Base-by-base conservation (phyloP, 2,329 filamentous ascomycete species). In the Westerdykella aurantiaca region DNA sequence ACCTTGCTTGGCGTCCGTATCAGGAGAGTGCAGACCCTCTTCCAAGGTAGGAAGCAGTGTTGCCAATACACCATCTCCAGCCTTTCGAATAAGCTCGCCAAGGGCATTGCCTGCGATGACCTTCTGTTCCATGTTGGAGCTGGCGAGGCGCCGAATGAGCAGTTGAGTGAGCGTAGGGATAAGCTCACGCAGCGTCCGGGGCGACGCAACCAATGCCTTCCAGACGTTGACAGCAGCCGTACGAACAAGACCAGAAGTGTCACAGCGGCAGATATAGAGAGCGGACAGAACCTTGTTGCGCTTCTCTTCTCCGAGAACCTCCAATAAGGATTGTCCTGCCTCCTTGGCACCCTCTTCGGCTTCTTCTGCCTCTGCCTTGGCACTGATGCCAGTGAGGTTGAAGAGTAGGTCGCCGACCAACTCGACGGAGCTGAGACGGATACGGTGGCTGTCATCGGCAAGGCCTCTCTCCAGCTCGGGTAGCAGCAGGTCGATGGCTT, bases 91-190 rank as follows among this genome's bases (percentile, higher is more conserved):
- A 53, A 98, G 81, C 66, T 98, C 93, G 61, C 93, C 93, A 44
- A 98, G 78, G 39, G 93, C 89, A 67, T 97, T 97, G 66, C 91
- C 91, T 53, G 94, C 93, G 74, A 98, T 98, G 56, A 95, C 86
- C 74, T 96, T 97, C 69, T 98, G 93, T 68, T 98, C 93, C 84
- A 95, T 90, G 63, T 96, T 97, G 37, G 90, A 86, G 66, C 90
- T 97, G 49, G 89, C 93, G 55, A 98, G 79, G 39, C 93, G 86
- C 47, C 88, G 83, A 64, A 98, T 97, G 57, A 98, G 85, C 51
- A 98, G 82, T 66, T 96, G 90, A 5, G 89, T 95, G 48, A 98
- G 83, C 1, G 89, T 96, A 37, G 93, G 91, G 38, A 96, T 85
- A 60, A 98, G 80, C 64, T 98, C 93, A 72, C 95, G 95, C 60